Percentiles rank a stretch among this genome's conserved stretches.
Conservation (phyloP, 768 basidiomycete genomes). For the Phanerodontia chrysosporium region DNA sequence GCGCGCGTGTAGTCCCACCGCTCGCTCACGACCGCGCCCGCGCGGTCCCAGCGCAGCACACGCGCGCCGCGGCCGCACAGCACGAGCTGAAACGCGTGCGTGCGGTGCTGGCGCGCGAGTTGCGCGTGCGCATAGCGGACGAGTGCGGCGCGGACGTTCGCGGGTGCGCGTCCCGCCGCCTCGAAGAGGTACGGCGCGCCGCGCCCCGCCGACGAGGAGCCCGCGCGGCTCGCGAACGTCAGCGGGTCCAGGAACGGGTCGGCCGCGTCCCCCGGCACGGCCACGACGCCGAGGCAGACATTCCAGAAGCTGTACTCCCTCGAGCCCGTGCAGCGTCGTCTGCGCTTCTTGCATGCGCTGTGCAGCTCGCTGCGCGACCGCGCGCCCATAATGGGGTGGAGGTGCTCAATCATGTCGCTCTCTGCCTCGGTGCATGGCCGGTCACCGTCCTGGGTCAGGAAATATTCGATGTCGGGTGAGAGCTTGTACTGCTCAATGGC, state of each 20-base stretch:
- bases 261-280: too few species aligned
- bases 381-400: not conserved
- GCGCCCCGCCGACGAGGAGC: not conserved
- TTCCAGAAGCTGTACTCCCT: not conserved
- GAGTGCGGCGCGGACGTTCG: not conserved
- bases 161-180: not conserved
- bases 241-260: slow-evolving; percentile 2
- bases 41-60: not conserved
- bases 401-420: not conserved
- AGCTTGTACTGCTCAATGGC: not conserved
- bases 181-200: not conserved
- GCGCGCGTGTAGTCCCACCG: not conserved
- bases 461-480: not conserved
- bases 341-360: not conserved
- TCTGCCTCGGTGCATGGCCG: not conserved
- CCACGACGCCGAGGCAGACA: not conserved
- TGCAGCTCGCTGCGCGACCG: not conserved
- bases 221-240: not conserved
- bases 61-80: not conserved
- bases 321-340: not conserved
- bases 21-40: not conserved
- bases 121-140: not conserved
- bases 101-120: not conserved
- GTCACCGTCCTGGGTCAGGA: not conserved
- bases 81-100: not conserved